A percentile compares a stretch with the other conserved stretches of the same genome.
These are phyloP conservation scores for Suillus luteus DNA, from an alignment of 768 basidiomycete genomes.

Conservation along the genomic window DNA sequence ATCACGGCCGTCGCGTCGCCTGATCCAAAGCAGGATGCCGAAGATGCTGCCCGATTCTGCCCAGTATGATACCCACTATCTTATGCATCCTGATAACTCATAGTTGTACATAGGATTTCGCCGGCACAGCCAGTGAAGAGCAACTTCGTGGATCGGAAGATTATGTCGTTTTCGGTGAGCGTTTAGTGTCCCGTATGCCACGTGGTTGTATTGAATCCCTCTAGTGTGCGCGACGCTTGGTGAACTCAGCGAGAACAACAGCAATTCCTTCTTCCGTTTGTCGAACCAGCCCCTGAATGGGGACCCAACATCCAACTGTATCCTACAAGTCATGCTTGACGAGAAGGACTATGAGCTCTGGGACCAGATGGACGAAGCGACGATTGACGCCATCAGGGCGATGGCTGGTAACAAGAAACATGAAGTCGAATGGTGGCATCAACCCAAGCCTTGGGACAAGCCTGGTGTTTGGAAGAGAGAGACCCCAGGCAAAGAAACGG, in stretches of 20 bases:
- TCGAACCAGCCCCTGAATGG: conserved; percentile 1
- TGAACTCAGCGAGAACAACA: conserved; percentile 4
- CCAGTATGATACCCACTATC: background rate
- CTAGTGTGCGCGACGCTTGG: conserved; percentile 7
- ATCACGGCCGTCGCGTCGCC: conserved; percentile 15
- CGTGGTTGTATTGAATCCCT: background rate
- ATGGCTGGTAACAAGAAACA: background rate
- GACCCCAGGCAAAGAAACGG: conserved; percentile 5
- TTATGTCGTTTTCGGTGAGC: background rate
- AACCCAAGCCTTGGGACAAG: conserved; percentile 2
- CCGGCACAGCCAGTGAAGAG: conserved; percentile 17
- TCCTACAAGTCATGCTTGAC: conserved; percentile 16
- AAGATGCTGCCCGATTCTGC: conserved; percentile 19
- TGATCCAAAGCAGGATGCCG: conserved; percentile 15
- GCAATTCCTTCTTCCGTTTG: conserved; percentile 1
- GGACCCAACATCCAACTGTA: conserved; percentile 17
- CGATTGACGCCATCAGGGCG: background rate
- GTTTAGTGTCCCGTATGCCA: background rate
- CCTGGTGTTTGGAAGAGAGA: conserved; percentile 6
- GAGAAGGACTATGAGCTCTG: conserved; percentile 12
- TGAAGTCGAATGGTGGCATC: background rate
- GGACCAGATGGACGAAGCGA: conserved; percentile 16
- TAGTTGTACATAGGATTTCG: conserved; percentile 14
- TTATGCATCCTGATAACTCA: background rate
- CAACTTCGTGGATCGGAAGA: conserved; percentile 17